Conservation (phyloP, 78 protist species). For the Chrysochromulina tobinii region DNA sequence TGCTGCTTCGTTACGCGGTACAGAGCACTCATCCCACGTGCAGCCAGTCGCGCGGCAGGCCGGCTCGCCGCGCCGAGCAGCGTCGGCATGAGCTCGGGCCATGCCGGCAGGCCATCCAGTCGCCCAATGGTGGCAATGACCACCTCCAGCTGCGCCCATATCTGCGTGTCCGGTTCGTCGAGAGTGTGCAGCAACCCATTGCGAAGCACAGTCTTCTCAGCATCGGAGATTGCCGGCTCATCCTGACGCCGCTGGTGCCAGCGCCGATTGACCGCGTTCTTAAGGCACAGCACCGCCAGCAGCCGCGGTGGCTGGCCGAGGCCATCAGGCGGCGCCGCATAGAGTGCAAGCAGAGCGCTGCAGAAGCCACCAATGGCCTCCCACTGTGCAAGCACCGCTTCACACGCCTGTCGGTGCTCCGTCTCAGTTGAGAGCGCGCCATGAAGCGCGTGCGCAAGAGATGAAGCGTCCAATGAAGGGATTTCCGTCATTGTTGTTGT, state of each 20-base stretch:
- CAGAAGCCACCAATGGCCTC: not conserved
- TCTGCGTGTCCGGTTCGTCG: no score
- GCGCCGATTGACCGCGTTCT: not conserved
- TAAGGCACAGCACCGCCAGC: not conserved
- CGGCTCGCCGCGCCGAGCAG: not conserved
- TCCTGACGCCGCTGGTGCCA: not conserved
- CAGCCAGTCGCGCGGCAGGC: not conserved
- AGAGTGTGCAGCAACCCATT: not conserved
- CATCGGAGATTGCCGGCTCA: not conserved
- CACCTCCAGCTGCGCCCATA: not conserved
- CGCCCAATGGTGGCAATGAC: not conserved
- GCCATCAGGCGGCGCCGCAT: not conserved
- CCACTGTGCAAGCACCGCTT: not conserved
- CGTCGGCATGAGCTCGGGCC: not conserved
- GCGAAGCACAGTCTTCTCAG: not conserved
- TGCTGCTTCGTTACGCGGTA: constrained; percentile 1
- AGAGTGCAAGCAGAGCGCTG: not conserved
- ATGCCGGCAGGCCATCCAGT: not conserved
- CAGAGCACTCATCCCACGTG: not conserved
- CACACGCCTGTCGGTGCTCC: not conserved
- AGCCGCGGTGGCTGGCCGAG: not conserved
- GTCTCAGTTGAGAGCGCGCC: not conserved
- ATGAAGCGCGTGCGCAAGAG: not conserved
- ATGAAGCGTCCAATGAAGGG: no score
- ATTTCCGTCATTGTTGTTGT: no score